Evolutionary conservation across 2,329 filamentous ascomycete species (phyloP).

Genomic region (Curvularia sp.): DNA sequence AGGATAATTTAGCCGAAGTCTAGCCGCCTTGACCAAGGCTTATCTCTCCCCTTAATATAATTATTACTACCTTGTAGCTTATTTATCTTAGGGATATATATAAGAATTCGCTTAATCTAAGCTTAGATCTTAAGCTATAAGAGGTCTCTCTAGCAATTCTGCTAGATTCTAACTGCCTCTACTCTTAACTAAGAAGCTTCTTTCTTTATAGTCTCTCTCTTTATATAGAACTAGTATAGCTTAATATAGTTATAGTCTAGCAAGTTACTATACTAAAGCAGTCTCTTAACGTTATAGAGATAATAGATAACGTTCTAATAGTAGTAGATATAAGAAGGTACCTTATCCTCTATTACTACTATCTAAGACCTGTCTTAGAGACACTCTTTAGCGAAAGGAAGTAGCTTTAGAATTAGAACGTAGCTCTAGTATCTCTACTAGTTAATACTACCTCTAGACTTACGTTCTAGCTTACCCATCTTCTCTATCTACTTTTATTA

Average conservation of each 20-base stretch:
- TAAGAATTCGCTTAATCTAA: conserved; percentile 25
- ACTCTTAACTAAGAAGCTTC: background rate
- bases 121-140: conserved; percentile 11
- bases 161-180: background rate
- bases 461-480: too few species aligned
- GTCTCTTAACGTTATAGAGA: conserved; percentile 4
- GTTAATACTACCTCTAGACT: conserved; percentile 10
- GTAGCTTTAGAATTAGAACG: too few species aligned
- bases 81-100: conserved; percentile 8
- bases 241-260: conserved; percentile 4
- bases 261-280: conserved; percentile 17
- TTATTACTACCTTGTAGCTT: background rate
- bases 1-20: too few species aligned
- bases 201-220: background rate
- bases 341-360: too few species aligned
- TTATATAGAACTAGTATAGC: background rate
- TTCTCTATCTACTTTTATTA: too few species aligned
- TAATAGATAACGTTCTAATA: conserved; percentile 5
- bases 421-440: conserved; percentile 17
- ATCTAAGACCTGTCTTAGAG: conserved; percentile 11
- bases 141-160: too few species aligned
- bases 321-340: too few species aligned
- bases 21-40: too few species aligned
- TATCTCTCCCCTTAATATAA: too few species aligned
- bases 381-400: conserved; percentile 20